phyloP scores from a whole-genome alignment of 139 green algal species.

The Coelastrella sp. region DNA sequence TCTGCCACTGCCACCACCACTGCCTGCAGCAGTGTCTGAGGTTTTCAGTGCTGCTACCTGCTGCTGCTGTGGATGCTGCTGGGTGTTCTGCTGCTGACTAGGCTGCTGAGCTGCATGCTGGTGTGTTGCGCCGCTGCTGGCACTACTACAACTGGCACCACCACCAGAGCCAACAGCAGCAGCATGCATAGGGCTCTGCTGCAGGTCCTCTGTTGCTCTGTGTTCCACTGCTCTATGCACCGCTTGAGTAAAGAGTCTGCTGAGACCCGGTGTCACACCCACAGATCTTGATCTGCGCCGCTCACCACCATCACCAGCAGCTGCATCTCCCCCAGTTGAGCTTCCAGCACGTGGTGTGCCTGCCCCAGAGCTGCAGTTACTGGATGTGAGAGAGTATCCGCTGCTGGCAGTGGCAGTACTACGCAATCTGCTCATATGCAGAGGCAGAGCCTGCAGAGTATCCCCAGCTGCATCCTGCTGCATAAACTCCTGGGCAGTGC shows the following conservation, averaged over 20 bases:
- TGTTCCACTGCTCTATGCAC: constrained; percentile 41
- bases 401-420: not conserved
- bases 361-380: constrained; percentile 42
- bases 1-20: not conserved
- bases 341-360: constrained; percentile 3
- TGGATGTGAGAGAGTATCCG: not conserved
- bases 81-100: constrained; percentile 10
- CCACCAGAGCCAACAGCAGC: not conserved
- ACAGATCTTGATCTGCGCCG: not conserved
- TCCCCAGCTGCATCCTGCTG: not conserved
- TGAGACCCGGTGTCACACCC: not conserved
- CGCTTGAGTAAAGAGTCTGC: constrained; percentile 27
- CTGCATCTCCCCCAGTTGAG: not conserved
- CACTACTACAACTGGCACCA: not conserved
- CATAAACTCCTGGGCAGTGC: too few relatives aligned
- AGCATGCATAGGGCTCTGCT: constrained; percentile 26
- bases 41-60: not conserved
- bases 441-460: not conserved
- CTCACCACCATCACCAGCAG: not conserved
- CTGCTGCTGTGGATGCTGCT: constrained; percentile 5
- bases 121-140: not conserved
- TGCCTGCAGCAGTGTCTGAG: not conserved
- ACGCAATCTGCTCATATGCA: constrained; percentile 20
- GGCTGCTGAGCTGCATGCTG: too few relatives aligned
- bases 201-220: constrained; percentile 26